A percentile compares a stretch with the other conserved stretches of the same genome.
phyloP scores from a whole-genome alignment of 1,284 basidiomycete species.

The Crocinoboletus sp. region DNA sequence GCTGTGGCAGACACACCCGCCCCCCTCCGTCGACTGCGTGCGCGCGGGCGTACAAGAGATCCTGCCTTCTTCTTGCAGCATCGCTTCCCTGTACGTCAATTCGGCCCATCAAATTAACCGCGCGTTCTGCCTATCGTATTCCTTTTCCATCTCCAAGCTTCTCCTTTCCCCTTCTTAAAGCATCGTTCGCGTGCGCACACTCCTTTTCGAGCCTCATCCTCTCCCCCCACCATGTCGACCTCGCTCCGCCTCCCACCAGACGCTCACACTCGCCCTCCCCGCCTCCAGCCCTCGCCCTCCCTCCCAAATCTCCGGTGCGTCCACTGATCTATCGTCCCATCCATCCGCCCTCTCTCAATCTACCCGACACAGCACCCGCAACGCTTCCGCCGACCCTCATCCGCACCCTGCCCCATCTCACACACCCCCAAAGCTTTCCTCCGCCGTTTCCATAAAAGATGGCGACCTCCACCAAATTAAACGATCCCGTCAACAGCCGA shows the following conservation, averaged over 20 bases:
- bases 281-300: constrained; percentile 56
- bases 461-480: constrained; percentile 19
- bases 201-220: constrained; percentile 32
- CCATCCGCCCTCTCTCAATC: constrained; percentile 9
- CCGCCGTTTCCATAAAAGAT: constrained; percentile 16
- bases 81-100: constrained; percentile 37
- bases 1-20: no score
- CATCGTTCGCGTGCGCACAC: constrained; percentile 21
- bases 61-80: constrained; percentile 23
- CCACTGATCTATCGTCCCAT: neutral
- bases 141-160: no score
- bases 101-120: constrained; percentile 32
- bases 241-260: constrained; percentile 26
- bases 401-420: constrained; percentile 17
- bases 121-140: constrained; percentile 29
- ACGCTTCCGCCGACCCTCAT: constrained; percentile 32
- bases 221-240: constrained; percentile 29
- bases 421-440: constrained; percentile 11
- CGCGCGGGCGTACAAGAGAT: constrained; percentile 26
- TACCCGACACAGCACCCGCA: constrained; percentile 25
- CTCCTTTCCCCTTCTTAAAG: constrained; percentile 34
- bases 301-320: constrained; percentile 56
- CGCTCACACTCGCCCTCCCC: constrained; percentile 35
- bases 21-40: constrained; percentile 19
- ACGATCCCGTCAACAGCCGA: constrained; percentile 24